These are phyloP conservation scores for Hura crepitans DNA, from an alignment of 441 rosid genomes.

Conservation along the genomic window DNA sequence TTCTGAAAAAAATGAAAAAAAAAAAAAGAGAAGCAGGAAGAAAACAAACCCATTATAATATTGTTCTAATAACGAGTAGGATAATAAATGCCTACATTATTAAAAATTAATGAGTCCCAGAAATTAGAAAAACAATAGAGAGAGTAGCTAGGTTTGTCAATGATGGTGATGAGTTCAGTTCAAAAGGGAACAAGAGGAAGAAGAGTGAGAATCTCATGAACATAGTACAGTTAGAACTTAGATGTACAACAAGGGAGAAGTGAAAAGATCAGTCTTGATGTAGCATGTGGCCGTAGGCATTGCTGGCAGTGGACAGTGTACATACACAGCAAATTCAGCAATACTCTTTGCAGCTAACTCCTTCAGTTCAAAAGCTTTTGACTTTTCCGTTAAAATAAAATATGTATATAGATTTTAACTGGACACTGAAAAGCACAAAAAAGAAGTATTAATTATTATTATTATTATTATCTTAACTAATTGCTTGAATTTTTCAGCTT, in stretches of 20 bases:
- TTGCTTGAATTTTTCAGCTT: background rate
- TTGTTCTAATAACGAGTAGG: too few relatives aligned
- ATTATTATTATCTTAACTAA: background rate
- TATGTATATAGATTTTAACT: background rate
- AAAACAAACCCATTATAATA: too few relatives aligned
- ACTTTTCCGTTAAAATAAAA: conserved; percentile 6
- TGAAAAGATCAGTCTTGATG: conserved; percentile 21
- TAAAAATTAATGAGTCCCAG: too few relatives aligned
- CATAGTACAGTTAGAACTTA: background rate
- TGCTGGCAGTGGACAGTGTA: conserved; percentile 14
- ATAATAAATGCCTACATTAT: too few relatives aligned
- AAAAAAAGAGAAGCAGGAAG: too few relatives aligned
- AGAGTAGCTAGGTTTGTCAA: too few relatives aligned
- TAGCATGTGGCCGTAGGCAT: conserved; percentile 21
- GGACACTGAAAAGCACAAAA: background rate
- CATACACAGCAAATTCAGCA: conserved; percentile 13
- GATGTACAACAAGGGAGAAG: conserved; percentile 12
- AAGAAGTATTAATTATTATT: too few relatives aligned
- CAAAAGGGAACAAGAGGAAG: background rate
- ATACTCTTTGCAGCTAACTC: conserved; percentile 7
- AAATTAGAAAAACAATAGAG: too few relatives aligned
- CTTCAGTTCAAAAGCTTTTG: conserved; percentile 11
- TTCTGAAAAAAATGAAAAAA: too few relatives aligned
- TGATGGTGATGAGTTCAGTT: background rate
- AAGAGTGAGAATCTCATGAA: too few relatives aligned